phyloP scores from a whole-genome alignment of 495 filamentous ascomycete species.

The Lasiosphaeris hirsuta region DNA sequence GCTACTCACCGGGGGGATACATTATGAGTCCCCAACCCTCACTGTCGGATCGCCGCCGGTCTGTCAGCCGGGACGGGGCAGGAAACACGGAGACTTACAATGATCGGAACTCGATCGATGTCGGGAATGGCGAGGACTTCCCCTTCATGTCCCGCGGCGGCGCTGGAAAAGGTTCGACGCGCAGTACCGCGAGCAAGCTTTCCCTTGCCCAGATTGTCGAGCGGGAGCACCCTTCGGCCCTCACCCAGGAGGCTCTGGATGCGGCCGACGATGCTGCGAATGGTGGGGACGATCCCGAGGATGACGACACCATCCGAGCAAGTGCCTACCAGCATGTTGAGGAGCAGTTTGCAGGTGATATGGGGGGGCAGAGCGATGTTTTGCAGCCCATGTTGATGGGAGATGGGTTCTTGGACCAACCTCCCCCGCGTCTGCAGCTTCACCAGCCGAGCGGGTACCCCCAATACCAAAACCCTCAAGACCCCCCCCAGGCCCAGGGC shows the following conservation, averaged over 20 bases:
- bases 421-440: slow-evolving; percentile 27
- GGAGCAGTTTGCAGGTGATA: slow-evolving; percentile 22
- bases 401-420: slow-evolving; percentile 7
- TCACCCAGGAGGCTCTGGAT: slow-evolving; percentile 45
- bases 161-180: slow-evolving; percentile 43
- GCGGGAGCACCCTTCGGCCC: slow-evolving; percentile 37
- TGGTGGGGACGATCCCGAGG: slow-evolving; percentile 24
- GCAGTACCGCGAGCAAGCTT: slow-evolving; percentile 41
- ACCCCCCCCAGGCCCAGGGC: slow-evolving; percentile 1
- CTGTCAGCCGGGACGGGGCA: slow-evolving; percentile 45
- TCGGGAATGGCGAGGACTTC: slow-evolving; percentile 33
- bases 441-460: slow-evolving; percentile 24
- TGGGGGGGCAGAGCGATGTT: slow-evolving; percentile 16
- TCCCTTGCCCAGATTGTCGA: slow-evolving; percentile 47
- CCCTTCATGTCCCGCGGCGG: slow-evolving; percentile 40
- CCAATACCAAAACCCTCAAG: slow-evolving; percentile 11
- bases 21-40: slow-evolving; percentile 65
- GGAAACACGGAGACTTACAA: too few relatives aligned
- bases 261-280: slow-evolving; percentile 38
- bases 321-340: slow-evolving; percentile 33
- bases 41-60: slow-evolving; percentile 57
- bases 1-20: slow-evolving; percentile 67
- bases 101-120: slow-evolving; percentile 16
- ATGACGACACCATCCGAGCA: slow-evolving; percentile 32
- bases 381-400: slow-evolving; percentile 16